A percentile compares a stretch with the other conserved stretches of the same genome.
phyloP scores from a whole-genome alignment of 2,329 filamentous ascomycete species.

The Verticillium nubilum region DNA sequence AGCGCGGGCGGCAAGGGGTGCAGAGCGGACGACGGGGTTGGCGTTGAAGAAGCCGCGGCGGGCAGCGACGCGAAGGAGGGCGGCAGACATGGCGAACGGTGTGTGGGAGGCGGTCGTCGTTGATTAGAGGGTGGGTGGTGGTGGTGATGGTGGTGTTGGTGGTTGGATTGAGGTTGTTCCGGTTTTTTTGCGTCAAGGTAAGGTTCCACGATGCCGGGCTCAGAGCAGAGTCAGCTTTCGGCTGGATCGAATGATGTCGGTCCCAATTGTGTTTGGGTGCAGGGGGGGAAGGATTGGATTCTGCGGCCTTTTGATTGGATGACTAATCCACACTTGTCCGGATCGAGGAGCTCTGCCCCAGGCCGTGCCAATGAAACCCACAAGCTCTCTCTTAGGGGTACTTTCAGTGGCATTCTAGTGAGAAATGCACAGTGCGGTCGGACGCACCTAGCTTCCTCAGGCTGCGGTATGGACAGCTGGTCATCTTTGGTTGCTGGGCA shows the following conservation, averaged over 20 bases:
- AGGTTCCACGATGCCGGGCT: slow-evolving; percentile 3
- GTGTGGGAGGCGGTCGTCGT: slow-evolving; percentile 17
- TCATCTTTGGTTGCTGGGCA: background rate
- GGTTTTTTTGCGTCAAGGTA: slow-evolving; percentile 11
- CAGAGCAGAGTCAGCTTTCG: slow-evolving; percentile 8
- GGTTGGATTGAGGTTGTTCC: slow-evolving; percentile 1
- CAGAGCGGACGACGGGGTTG: slow-evolving; percentile 51
- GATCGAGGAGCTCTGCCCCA: slow-evolving; percentile 9
- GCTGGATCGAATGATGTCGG: slow-evolving; percentile 23
- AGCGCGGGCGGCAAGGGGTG: slow-evolving; percentile 50
- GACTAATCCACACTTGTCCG: slow-evolving; percentile 11
- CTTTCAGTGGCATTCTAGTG: background rate
- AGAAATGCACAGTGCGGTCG: background rate
- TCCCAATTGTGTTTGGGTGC: slow-evolving; percentile 8
- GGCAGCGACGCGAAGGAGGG: slow-evolving; percentile 63
- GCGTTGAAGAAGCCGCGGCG: slow-evolving; percentile 67
- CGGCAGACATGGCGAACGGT: slow-evolving; percentile 55
- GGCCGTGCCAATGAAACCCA: slow-evolving; percentile 10
- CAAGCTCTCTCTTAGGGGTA: background rate
- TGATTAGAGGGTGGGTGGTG: slow-evolving; percentile 7
- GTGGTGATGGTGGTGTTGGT: slow-evolving; percentile 5
- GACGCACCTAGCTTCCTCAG: background rate
- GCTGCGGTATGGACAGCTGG: background rate
- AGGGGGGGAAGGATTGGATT: slow-evolving; percentile 12
- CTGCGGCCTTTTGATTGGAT: slow-evolving; percentile 15